These are phyloP conservation scores for Suhomyces coccinellae DNA, from an alignment of 1,139 yeast species.

Conservation along the genomic window DNA sequence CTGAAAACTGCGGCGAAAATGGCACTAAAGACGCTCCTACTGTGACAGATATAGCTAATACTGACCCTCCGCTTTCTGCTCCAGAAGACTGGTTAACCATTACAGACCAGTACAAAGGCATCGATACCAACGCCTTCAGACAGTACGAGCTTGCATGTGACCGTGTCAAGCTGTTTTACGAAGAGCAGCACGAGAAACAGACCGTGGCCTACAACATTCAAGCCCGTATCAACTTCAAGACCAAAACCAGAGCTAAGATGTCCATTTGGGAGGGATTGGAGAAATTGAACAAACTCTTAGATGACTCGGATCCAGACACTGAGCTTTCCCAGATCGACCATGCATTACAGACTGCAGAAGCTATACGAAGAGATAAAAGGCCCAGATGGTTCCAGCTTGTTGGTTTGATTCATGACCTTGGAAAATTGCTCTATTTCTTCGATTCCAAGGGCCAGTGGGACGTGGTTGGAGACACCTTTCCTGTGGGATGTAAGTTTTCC, in stretches of 20 bases:
- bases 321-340: slow-evolving; percentile 75
- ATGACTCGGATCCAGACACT: slow-evolving; percentile 76
- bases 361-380: slow-evolving; percentile 63
- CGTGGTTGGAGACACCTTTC: slow-evolving; percentile 80
- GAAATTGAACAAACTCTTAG: slow-evolving; percentile 60
- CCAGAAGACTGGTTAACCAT: slow-evolving; percentile 21
- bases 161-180: slow-evolving; percentile 64
- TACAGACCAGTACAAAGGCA: slow-evolving; percentile 34
- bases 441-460: slow-evolving; percentile 80
- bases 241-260: slow-evolving; percentile 65
- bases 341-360: slow-evolving; percentile 76
- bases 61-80: too few species aligned
- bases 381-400: slow-evolving; percentile 79
- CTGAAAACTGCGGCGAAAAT: too few species aligned
- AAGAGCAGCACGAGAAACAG: slow-evolving; percentile 68
- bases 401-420: slow-evolving; percentile 70
- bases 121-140: slow-evolving; percentile 51
- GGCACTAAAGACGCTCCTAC: too few species aligned
- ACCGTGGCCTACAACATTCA: slow-evolving; percentile 73
- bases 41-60: too few species aligned
- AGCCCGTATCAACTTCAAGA: slow-evolving; percentile 69
- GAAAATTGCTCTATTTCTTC: slow-evolving; percentile 65
- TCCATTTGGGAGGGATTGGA: slow-evolving; percentile 72
- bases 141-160: slow-evolving; percentile 73
- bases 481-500: slow-evolving; percentile 69